Percentiles rank a stretch among this genome's conserved stretches.
Conservation (phyloP, 495 filamentous ascomycete species). For the Podospora fimiseda region DNA sequence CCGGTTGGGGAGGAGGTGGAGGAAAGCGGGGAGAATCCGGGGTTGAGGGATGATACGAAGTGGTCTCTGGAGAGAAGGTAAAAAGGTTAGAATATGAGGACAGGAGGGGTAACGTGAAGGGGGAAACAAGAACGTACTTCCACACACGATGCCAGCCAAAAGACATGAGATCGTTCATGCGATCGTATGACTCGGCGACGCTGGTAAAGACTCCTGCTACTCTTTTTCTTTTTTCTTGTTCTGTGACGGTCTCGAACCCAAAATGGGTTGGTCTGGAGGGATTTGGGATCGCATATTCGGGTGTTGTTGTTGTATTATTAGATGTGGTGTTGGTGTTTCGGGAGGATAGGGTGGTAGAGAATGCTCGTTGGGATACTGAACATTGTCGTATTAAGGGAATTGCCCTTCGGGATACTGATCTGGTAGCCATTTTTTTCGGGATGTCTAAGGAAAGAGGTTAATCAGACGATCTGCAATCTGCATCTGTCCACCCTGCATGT, state of each 20-base stretch:
- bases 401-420: conserved; percentile 22
- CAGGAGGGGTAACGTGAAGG: neutral
- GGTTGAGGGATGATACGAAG: conserved; percentile 88
- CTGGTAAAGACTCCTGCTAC: conserved; percentile 92
- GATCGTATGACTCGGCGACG: conserved; percentile 84
- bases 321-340: conserved; percentile 13
- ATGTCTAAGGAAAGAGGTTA: too few relatives aligned
- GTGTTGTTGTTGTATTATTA: conserved; percentile 12
- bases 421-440: conserved; percentile 23
- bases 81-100: conserved; percentile 10
- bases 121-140: conserved; percentile 50
- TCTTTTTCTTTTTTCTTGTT: conserved; percentile 60
- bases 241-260: conserved; percentile 82
- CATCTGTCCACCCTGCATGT: neutral
- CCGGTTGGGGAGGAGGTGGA: conserved; percentile 27
- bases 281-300: conserved; percentile 33
- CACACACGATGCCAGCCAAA: conserved; percentile 93
- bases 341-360: conserved; percentile 18
- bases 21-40: conserved; percentile 64
- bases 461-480: conserved; percentile 2
- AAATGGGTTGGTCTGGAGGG: conserved; percentile 78
- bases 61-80: conserved; percentile 62
- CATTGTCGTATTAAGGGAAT: conserved; percentile 9
- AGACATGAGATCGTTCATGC: conserved; percentile 99
- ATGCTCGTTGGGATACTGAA: conserved; percentile 3